A percentile compares a stretch with the other conserved stretches of the same genome.
phyloP scores from a whole-genome alignment of 108 stramenopile genomes.

The Fistulifera pelliculosa region DNA sequence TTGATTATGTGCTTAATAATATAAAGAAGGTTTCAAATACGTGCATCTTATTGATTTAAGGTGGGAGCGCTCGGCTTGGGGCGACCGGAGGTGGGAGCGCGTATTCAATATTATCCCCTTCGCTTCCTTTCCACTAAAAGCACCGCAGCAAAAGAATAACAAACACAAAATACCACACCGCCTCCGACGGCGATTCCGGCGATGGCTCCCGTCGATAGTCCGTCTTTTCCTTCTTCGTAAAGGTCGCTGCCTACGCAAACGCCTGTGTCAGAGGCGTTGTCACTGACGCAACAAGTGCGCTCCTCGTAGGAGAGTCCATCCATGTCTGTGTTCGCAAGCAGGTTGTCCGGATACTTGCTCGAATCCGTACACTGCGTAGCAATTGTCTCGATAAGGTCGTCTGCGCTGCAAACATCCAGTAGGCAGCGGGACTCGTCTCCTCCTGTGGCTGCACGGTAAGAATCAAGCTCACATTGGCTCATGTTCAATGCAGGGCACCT shows the following conservation, averaged over 20 bases:
- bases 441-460: not conserved
- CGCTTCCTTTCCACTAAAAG: too few species aligned
- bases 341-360: slow-evolving; percentile 3
- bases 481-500: not conserved
- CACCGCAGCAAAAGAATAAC: too few species aligned
- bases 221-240: not conserved
- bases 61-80: too few species aligned
- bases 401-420: slow-evolving; percentile 1
- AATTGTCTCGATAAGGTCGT: slow-evolving; percentile 1
- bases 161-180: too few species aligned
- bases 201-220: not conserved
- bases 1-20: too few species aligned
- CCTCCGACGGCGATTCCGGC: not conserved
- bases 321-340: not conserved
- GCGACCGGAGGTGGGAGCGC: too few species aligned
- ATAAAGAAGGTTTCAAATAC: too few species aligned
- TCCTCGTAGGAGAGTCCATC: slow-evolving; percentile 1
- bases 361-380: not conserved
- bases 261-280: not conserved
- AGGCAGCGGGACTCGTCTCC: not conserved
- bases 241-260: not conserved
- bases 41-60: too few species aligned
- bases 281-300: slow-evolving; percentile 2
- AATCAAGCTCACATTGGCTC: not conserved
- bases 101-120: too few species aligned